Conservation (phyloP, 257 asterid species). For the Lavandula angustifolia region DNA sequence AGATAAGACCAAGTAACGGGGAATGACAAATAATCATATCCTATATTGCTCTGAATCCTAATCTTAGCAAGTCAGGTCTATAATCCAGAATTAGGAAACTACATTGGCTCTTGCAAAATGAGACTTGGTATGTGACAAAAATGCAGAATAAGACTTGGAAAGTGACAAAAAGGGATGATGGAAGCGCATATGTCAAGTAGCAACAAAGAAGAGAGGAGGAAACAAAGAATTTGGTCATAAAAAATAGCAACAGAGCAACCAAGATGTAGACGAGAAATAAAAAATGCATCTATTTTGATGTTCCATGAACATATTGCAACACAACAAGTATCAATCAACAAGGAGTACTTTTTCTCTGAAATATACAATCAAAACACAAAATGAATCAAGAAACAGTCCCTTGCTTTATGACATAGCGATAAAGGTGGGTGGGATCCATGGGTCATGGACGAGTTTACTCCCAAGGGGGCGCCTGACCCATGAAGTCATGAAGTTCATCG, state of each 20-base stretch:
- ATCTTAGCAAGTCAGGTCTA: not conserved
- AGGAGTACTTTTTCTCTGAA: not conserved
- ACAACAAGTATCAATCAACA: not conserved
- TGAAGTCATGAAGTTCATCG: too few species aligned
- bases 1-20: not conserved
- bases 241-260: not conserved
- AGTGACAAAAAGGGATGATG: not conserved
- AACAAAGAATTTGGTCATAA: slow-evolving; percentile 1
- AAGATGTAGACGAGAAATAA: not conserved
- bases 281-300: not conserved
- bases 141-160: not conserved
- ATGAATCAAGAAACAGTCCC: not conserved
- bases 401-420: too few species aligned
- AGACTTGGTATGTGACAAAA: not conserved
- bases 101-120: not conserved
- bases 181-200: slow-evolving; percentile 13
- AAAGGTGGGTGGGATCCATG: too few species aligned
- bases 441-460: too few species aligned
- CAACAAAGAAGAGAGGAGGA: not conserved
- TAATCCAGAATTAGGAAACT: not conserved
- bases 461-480: too few species aligned
- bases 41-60: not conserved
- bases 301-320: not conserved
- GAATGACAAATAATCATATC: too few species aligned
- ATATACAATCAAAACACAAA: not conserved